Base-by-base conservation (phyloP, 1,139 yeast genomes). In the Saccharomyces hybrid region DNA sequence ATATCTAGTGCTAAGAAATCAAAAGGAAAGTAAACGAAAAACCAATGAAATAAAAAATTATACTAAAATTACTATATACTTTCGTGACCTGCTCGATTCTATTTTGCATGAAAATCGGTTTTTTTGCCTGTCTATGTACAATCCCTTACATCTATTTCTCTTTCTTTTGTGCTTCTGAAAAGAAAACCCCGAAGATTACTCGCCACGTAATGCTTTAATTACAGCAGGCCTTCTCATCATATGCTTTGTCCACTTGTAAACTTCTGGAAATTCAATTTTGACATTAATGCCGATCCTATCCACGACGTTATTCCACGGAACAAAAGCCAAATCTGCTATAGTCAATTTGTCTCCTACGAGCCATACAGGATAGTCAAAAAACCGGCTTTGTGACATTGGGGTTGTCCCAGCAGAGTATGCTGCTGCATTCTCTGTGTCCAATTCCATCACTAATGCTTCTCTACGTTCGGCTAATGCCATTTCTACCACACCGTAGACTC, bases 231-330 rank as follows among this genome's bases (percentile, higher is more conserved):
- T 79, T 73, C 91, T 80, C 95, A 87, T 86, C 95, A 87, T 87
- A 64, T 83, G 83, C 69, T 86, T 86, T 11, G 97, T 91, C 97
- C 97, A 91, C 70, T 89, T 89, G 75, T 88, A 90, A 53, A 90
- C 97, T 73, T 91, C 98, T 1, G 97, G 97, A 70, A 88, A 89
- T 70, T 91, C 97, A 27, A 81, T 80, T 69, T 86, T 85, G 64
- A 91, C 79, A 66, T 87, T 88, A 61, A 91, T 88, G 13, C 97
- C 97, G 56, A 91, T 87, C 64, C 96, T 77, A 70, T 88, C 96
- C 51, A 90, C 96, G 23, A 91, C 97, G 66, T 90, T 91, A 71
- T 91, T 91, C 98, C 98, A 91, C 11, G 98, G 96, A 32, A 90
- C 96, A 74, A 90, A 91, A 26, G 93, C 82, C 65, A 91, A 77